Base-by-base conservation (phyloP, 805 yeast genomes). In the Gaillardinia entomophila region DNA sequence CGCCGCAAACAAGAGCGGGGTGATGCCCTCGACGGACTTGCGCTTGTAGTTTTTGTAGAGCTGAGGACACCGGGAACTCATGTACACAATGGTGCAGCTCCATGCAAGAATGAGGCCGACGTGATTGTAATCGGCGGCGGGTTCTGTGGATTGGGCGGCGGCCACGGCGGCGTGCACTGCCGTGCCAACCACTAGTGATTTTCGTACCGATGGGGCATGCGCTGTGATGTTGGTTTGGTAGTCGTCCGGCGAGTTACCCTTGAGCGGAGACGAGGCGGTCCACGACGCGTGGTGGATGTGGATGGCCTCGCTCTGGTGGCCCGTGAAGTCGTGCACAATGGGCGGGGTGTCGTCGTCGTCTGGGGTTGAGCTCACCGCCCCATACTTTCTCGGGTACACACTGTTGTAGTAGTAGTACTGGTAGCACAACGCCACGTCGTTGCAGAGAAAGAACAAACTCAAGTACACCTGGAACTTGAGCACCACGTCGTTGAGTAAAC, bases 1-100 rank as follows among this genome's bases (percentile, higher is more conserved):
- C 13, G 90, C 76, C 8, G 75, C 75, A 54, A 89, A 89, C 16
- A 88, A 64, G 28, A 83, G 56, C 15, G 94, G 86, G 1, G 96
- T 83, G 2, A 88, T 66, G 2, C 96, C 97, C 22, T 82, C 80
- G 0, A 94, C 92, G 1, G 96, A 84, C 51, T 84, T 83, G 25
- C 96, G 67, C 32, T 62, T 46, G 52, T 75, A 80, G 57, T 89
- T 89, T 53, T 83, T 87, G 50, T 71, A 61, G 31, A 89, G 62
- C 51, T 89, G 97, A 1, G 97, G 97, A 29, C 87, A 54, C 40
- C 97, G 69, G 3, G 96, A 83, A 8, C 77, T 63, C 28, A 87
- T 71, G 51, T 90, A 89, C 33, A 85, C 76, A 4, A 58, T 45
- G 0, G 95, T 84, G 41, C 95, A 86, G 2, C 70, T 45, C 94